phyloP scores from a whole-genome alignment of 2,329 filamentous ascomycete species.

The Stachybotrys chlorohalonatus region DNA sequence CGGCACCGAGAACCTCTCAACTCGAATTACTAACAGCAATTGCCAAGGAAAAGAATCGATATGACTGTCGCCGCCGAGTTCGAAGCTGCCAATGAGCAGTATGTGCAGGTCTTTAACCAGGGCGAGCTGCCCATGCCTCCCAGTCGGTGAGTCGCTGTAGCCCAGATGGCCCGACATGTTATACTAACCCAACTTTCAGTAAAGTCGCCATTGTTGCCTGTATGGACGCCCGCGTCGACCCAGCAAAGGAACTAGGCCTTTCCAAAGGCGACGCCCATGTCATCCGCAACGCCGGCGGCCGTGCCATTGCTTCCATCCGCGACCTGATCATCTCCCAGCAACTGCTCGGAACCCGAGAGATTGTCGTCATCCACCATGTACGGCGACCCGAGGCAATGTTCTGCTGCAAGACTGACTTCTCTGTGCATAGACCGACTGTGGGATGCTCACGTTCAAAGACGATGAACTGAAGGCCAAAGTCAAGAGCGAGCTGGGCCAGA shows the following conservation, averaged over 20 bases:
- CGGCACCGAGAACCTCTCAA: too few species aligned
- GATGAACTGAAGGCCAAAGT: slow-evolving; percentile 46
- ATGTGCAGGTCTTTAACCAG: background rate
- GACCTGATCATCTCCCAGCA: slow-evolving; percentile 73
- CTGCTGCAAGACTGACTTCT: background rate
- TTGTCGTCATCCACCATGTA: slow-evolving; percentile 62
- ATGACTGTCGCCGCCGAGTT: background rate
- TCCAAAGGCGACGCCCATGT: slow-evolving; percentile 69
- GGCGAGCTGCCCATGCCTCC: background rate
- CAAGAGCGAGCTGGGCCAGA: slow-evolving; percentile 46
- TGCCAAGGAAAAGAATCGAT: background rate
- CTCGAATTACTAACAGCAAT: background rate
- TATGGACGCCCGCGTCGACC: slow-evolving; percentile 72
- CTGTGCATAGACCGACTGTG: slow-evolving; percentile 25
- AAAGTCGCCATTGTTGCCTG: slow-evolving; percentile 51
- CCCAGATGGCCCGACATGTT: background rate
- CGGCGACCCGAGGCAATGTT: slow-evolving; percentile 4
- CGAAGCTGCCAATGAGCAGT: background rate
- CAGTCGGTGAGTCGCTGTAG: background rate
- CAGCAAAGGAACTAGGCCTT: slow-evolving; percentile 60
- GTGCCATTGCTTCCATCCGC: slow-evolving; percentile 59
- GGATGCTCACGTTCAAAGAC: slow-evolving; percentile 62
- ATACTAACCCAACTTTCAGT: slow-evolving; percentile 7
- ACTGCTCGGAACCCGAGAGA: slow-evolving; percentile 65
- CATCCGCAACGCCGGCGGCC: slow-evolving; percentile 64